A percentile compares a stretch with the other conserved stretches of the same genome.
phyloP scores from a whole-genome alignment of 2,329 filamentous ascomycete genomes.

The Mycosphaerella arachidis region DNA sequence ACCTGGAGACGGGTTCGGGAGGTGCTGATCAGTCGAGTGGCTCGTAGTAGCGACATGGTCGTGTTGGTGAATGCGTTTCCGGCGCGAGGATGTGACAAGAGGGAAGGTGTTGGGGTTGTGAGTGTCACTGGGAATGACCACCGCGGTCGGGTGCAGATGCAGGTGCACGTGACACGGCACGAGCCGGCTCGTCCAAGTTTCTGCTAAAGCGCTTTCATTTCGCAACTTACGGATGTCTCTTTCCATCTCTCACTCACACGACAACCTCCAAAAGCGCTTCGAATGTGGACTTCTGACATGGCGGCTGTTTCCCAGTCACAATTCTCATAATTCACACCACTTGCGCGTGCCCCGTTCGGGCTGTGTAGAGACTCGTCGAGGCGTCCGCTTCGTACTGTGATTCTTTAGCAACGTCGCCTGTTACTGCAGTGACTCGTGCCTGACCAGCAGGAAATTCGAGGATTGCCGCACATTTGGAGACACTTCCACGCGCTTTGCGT shows the following conservation, averaged over 20 bases:
- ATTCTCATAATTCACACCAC: background rate
- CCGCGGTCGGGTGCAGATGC: background rate
- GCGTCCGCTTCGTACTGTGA: background rate
- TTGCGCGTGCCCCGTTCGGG: constrained; percentile 1
- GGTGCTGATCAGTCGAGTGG: constrained; percentile 27
- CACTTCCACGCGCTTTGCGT: background rate
- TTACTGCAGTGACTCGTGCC: background rate
- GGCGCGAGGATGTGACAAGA: constrained; percentile 7
- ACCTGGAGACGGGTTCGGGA: constrained; percentile 32
- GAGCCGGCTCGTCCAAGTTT: background rate
- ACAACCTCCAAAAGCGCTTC: background rate
- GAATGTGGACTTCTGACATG: constrained; percentile 1
- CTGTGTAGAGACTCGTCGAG: background rate
- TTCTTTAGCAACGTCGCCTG: constrained; percentile 2
- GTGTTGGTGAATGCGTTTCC: constrained; percentile 2
- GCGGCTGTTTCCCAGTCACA: background rate
- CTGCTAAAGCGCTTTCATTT: background rate
- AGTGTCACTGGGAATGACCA: constrained; percentile 1
- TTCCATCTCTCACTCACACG: constrained; percentile 1
- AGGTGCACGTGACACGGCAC: background rate
- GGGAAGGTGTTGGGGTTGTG: constrained; percentile 1
- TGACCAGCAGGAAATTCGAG: background rate
- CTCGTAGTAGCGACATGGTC: constrained; percentile 30
- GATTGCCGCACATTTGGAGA: background rate
- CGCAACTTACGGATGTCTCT: background rate